Evolutionary conservation across 1,139 yeast species (phyloP).

Genomic region (Pichia norvegensis): DNA sequence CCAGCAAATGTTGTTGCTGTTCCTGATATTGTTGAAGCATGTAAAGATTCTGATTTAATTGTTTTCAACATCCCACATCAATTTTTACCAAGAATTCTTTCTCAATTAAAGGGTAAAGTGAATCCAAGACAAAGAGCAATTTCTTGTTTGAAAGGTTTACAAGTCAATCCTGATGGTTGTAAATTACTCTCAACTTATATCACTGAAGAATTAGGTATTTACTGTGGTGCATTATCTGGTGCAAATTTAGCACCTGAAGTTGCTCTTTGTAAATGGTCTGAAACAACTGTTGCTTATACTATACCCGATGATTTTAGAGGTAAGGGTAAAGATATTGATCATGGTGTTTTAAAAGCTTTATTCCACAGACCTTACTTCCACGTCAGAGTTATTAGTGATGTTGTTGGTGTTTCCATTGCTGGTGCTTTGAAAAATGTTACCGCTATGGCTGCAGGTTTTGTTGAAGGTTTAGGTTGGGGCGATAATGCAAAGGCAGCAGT

Average conservation of each 20-base stretch:
- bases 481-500: conserved; percentile 94
- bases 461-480: conserved; percentile 96
- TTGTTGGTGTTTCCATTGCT: conserved; percentile 88
- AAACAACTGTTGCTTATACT: conserved; percentile 87
- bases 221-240: conserved; percentile 92
- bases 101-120: conserved; percentile 69
- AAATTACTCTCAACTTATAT: conserved; percentile 70
- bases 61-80: conserved; percentile 94
- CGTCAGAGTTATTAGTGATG: conserved; percentile 80
- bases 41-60: conserved; percentile 68
- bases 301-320: conserved; percentile 66
- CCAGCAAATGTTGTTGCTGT: conserved; percentile 78
- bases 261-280: conserved; percentile 88
- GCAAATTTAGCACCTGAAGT: conserved; percentile 95
- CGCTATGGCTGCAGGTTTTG: conserved; percentile 90
- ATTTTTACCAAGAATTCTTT: conserved; percentile 66
- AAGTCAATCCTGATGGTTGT: conserved; percentile 73
- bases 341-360: conserved; percentile 55
- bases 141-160: conserved; percentile 89
- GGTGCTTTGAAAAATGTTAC: conserved; percentile 94
- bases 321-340: conserved; percentile 65
- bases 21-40: conserved; percentile 71
- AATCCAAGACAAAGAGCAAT: conserved; percentile 68
- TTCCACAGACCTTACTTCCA: conserved; percentile 97
- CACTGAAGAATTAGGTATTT: conserved; percentile 66